A percentile compares a stretch with the other conserved stretches of the same genome.
phyloP scores from a whole-genome alignment of 345 rosid species.

The Geranium brycei region DNA sequence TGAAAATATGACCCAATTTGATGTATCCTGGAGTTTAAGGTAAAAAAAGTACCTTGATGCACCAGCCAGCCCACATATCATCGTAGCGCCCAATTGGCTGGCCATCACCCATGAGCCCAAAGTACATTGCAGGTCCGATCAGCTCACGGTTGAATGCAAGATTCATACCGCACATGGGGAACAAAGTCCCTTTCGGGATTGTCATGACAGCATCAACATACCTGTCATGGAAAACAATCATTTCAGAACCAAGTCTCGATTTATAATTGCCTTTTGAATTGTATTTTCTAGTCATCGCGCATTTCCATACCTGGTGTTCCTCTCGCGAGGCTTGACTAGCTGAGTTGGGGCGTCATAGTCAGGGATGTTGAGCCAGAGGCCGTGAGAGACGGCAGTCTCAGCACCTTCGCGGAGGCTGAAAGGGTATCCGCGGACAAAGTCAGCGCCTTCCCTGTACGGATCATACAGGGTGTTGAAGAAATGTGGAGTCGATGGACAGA shows the following conservation, averaged over 20 bases:
- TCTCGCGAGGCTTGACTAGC: conserved; percentile 85
- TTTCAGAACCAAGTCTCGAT: too few species aligned
- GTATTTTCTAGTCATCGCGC: background rate
- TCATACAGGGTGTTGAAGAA: conserved; percentile 89
- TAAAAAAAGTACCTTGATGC: conserved; percentile 34
- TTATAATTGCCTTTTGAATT: conserved; percentile 1
- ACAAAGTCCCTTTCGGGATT: conserved; percentile 65
- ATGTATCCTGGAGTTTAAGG: too few species aligned
- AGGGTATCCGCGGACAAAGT: conserved; percentile 88
- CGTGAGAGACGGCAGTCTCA: conserved; percentile 74
- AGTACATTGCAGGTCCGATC: conserved; percentile 84
- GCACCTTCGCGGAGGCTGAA: conserved; percentile 92
- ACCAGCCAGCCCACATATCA: conserved; percentile 98
- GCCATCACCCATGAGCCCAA: conserved; percentile 85
- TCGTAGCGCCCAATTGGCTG: conserved; percentile 82
- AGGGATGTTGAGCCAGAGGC: conserved; percentile 93
- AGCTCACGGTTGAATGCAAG: conserved; percentile 64
- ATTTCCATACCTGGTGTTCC: conserved; percentile 51
- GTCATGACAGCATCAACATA: conserved; percentile 79
- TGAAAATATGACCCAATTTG: background rate
- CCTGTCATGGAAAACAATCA: conserved; percentile 20
- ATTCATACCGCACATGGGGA: conserved; percentile 96
- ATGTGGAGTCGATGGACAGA: conserved; percentile 63
- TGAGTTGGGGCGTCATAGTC: conserved; percentile 93
- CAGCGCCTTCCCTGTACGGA: conserved; percentile 74